phyloP scores from a whole-genome alignment of 1,284 basidiomycete genomes.

The Moniliella sp. region DNA sequence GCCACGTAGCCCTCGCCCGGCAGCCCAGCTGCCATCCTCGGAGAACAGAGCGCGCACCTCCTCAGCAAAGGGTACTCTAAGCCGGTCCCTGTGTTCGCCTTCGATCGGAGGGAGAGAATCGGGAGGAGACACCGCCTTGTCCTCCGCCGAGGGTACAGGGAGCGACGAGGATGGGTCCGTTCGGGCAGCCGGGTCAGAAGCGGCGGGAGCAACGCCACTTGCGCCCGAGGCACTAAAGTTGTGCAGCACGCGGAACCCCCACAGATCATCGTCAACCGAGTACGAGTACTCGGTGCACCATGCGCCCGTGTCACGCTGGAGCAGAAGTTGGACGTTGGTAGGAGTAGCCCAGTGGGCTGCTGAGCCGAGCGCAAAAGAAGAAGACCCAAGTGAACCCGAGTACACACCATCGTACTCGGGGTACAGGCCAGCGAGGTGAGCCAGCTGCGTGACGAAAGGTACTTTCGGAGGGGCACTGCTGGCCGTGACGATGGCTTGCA shows the following conservation, averaged over 20 bases:
- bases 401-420: not conserved
- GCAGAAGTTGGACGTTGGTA: slow-evolving; percentile 49
- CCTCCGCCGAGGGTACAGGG: too few relatives aligned
- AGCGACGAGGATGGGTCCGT: not conserved
- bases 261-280: slow-evolving; percentile 78
- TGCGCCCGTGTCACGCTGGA: slow-evolving; percentile 75
- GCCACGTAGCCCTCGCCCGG: slow-evolving; percentile 55
- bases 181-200: not conserved
- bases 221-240: slow-evolving; percentile 48
- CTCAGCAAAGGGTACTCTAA: too few relatives aligned
- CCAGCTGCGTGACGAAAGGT: slow-evolving; percentile 2
- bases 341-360: not conserved
- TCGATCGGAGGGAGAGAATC: too few relatives aligned
- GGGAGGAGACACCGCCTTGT: too few relatives aligned
- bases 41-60: not conserved
- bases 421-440: not conserved
- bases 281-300: slow-evolving; percentile 87
- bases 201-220: not conserved
- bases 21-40: not conserved
- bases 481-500: slow-evolving; percentile 33
- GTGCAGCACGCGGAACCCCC: slow-evolving; percentile 67
- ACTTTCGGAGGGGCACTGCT: slow-evolving; percentile 23
- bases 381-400: too few relatives aligned
- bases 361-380: slow-evolving; percentile 1
- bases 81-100: too few relatives aligned